Conservation (phyloP, 1,284 basidiomycete species). For the Paramarasmius palmivorus region DNA sequence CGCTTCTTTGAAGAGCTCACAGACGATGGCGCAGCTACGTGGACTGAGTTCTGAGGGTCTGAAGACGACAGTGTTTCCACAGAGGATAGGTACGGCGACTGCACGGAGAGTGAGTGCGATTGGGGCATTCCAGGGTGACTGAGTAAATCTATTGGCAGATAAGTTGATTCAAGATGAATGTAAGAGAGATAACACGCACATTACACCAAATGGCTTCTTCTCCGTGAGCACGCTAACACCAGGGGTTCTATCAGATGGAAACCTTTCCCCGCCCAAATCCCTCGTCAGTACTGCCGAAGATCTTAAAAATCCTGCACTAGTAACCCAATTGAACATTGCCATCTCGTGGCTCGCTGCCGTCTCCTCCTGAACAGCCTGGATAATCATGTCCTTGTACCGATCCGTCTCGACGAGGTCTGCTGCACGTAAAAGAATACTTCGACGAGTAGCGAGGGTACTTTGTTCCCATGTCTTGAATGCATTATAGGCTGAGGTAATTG, state of each 20-base stretch:
- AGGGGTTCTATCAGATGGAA: slow-evolving; percentile 29
- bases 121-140: slow-evolving; percentile 50
- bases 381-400: slow-evolving; percentile 38
- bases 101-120: slow-evolving; percentile 48
- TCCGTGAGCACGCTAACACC: slow-evolving; percentile 31
- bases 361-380: slow-evolving; percentile 36
- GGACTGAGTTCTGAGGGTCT: slow-evolving; percentile 63
- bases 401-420: slow-evolving; percentile 43
- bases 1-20: slow-evolving; percentile 54
- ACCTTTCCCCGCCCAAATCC: slow-evolving; percentile 30
- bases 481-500: slow-evolving; percentile 44
- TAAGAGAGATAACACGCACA: slow-evolving; percentile 25
- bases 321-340: slow-evolving; percentile 23
- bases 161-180: not conserved
- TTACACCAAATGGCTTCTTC: slow-evolving; percentile 37
- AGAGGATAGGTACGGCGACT: slow-evolving; percentile 53
- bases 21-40: slow-evolving; percentile 46
- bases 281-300: slow-evolving; percentile 26
- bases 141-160: slow-evolving; percentile 34
- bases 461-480: slow-evolving; percentile 54
- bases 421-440: slow-evolving; percentile 47
- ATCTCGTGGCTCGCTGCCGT: slow-evolving; percentile 34
- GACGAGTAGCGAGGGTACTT: slow-evolving; percentile 35
- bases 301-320: slow-evolving; percentile 24
- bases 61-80: slow-evolving; percentile 65